Base-by-base conservation (phyloP, 495 filamentous ascomycete genomes). In the Annulohypoxylon nitens region DNA sequence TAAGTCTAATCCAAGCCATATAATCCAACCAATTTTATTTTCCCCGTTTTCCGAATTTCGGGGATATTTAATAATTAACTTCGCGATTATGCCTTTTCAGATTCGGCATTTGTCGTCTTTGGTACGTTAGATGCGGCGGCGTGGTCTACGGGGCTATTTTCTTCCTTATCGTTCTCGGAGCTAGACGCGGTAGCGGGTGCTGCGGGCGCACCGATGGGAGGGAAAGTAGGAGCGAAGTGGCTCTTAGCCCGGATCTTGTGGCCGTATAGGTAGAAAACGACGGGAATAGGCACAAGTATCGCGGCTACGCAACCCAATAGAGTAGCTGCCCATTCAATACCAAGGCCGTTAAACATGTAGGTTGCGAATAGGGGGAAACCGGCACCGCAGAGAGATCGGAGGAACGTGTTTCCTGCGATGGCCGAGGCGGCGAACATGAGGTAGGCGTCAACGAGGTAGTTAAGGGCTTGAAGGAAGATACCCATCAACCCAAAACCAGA, bases 341-440 rank as follows among this genome's bases (percentile, higher is more conserved):
- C 90, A 79, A 97, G 86, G 39, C 85, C 88, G 3, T 90, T 80
- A 78, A 94, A 95, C 92, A 97, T 94, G 71, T 95, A 91, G 10
- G 82, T 88, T 0, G 90, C 86, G 78, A 97, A 97, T 2, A 97
- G 85, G 10, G 94, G 94, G 81, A 97, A 97, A 0, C 86, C 89
- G 7, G 92, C 91, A 23, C 91, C 93, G 50, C 88, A 88, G 0
- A 93, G 81, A 4, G 91, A 94, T 2, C 94, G 92, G 8, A 96
- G 83, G 78, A 97, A 94, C 0, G 94, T 96, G 79, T 97, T 97
- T 23, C 90, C 93, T 7, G 94, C 94, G 53, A 97, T 93, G 26
- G 93, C 92, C 5, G 93, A 95, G 39, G 93, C 93, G 11, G 93
- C 93, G 63, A 95, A 92, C 84, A 95, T 94, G 65, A 97, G 89